A percentile compares a stretch with the other conserved stretches of the same genome.
Evolutionary conservation across 257 asterid species (phyloP).

Genomic region (Fraxinus excelsior): DNA sequence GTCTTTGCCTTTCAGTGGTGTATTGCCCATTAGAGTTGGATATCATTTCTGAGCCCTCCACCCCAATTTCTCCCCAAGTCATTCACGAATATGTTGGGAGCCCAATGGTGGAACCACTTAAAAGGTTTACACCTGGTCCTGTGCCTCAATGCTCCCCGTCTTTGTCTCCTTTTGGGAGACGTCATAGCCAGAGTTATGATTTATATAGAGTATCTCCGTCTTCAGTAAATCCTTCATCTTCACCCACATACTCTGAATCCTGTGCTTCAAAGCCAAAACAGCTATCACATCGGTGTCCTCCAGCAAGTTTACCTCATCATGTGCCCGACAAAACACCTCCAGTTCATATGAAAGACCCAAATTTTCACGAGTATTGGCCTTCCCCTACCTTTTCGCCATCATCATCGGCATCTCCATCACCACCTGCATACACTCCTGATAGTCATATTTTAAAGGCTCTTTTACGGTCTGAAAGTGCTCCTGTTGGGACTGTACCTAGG

Average conservation of each 20-base stretch:
- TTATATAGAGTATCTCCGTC: conserved; percentile 66
- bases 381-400: conserved; percentile 57
- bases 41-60: conserved; percentile 71
- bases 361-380: conserved; percentile 71
- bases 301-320: conserved; percentile 53
- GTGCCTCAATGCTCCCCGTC: conserved; percentile 54
- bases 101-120: conserved; percentile 86
- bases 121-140: conserved; percentile 64
- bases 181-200: conserved; percentile 92
- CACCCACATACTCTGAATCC: conserved; percentile 74
- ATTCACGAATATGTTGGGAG: conserved; percentile 90
- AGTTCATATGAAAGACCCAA: conserved; percentile 44
- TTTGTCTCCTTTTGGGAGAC: conserved; percentile 67
- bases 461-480: conserved; percentile 78
- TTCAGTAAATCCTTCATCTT: conserved; percentile 67
- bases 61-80: conserved; percentile 75
- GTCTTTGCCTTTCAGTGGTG: conserved; percentile 82
- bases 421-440: conserved; percentile 52
- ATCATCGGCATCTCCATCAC: conserved; percentile 69
- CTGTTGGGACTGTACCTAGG: conserved; percentile 58
- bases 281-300: conserved; percentile 54
- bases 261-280: conserved; percentile 45
- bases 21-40: conserved; percentile 66
- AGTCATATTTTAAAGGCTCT: conserved; percentile 51
- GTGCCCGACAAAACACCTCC: conserved; percentile 46